phyloP scores from a whole-genome alignment of 2,329 filamentous ascomycete genomes.

The Onygena corvina region DNA sequence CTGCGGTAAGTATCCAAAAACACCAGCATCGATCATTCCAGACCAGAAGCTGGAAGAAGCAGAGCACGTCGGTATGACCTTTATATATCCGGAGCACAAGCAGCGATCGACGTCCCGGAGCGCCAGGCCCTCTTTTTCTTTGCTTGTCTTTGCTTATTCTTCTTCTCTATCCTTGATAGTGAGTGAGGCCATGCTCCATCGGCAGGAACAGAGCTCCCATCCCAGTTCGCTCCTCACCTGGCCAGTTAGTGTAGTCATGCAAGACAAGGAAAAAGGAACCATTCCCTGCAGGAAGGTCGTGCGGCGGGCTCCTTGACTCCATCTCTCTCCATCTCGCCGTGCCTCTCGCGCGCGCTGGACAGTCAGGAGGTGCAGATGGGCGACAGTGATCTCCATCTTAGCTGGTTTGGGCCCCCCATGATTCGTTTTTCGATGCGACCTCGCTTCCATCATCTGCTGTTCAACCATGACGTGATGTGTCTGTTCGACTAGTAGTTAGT shows the following conservation, averaged over 20 bases:
- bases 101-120: not conserved
- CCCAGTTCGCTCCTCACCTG: constrained; percentile 5
- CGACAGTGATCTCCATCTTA: not conserved
- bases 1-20: not conserved
- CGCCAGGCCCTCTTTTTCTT: not conserved
- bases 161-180: constrained; percentile 12
- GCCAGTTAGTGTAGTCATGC: too few species aligned
- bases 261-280: not conserved
- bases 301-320: too few species aligned
- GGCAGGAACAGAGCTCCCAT: constrained; percentile 7
- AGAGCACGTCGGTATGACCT: not conserved
- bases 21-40: not conserved
- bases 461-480: not conserved
- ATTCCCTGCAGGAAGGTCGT: not conserved
- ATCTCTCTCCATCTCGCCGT: too few species aligned
- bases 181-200: not conserved
- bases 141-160: not conserved
- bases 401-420: not conserved
- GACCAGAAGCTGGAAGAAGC: not conserved
- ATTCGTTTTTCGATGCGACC: not conserved
- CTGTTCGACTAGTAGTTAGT: not conserved
- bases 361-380: not conserved
- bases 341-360: not conserved
- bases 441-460: not conserved
- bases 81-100: not conserved